Evolutionary conservation across 371 early-diverging fungal genomes (phyloP).

Genomic region (Saksenaea oblongispora): DNA sequence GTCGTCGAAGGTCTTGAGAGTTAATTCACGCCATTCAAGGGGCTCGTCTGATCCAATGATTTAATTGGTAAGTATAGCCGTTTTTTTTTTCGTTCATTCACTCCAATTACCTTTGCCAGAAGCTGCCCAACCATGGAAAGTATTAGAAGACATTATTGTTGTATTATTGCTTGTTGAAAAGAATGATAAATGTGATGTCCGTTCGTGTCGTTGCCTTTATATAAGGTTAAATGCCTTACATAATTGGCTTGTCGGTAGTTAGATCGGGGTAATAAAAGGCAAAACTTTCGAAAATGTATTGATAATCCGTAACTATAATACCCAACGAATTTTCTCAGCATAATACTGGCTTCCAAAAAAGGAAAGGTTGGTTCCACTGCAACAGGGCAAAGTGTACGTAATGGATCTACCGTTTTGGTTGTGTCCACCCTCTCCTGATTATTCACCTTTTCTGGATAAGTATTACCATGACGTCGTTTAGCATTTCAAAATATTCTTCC

Average conservation of each 20-base stretch:
- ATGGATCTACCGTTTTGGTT: too few relatives aligned
- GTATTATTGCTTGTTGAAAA: neutral
- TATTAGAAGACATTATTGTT: conserved; percentile 12
- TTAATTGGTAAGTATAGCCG: neutral
- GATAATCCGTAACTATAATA: too few relatives aligned
- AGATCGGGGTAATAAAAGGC: neutral
- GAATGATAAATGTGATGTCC: neutral
- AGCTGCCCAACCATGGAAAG: conserved; percentile 34
- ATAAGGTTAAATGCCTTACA: neutral
- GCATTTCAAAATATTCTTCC: too few relatives aligned
- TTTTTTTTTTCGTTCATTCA: neutral
- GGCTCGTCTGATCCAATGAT: conserved; percentile 12
- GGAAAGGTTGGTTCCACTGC: too few relatives aligned
- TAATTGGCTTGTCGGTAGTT: neutral
- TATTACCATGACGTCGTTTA: too few relatives aligned
- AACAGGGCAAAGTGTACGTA: too few relatives aligned
- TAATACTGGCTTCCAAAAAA: too few relatives aligned
- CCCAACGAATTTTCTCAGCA: too few relatives aligned
- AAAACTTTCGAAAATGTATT: neutral
- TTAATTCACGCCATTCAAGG: conserved; percentile 13
- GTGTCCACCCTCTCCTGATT: too few relatives aligned
- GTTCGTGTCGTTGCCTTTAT: neutral
- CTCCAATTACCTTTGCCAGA: conserved; percentile 21
- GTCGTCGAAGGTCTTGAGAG: conserved; percentile 28
- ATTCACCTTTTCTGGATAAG: too few relatives aligned